Conservation (phyloP, 345 rosid species). For the Citrus unshiu region DNA sequence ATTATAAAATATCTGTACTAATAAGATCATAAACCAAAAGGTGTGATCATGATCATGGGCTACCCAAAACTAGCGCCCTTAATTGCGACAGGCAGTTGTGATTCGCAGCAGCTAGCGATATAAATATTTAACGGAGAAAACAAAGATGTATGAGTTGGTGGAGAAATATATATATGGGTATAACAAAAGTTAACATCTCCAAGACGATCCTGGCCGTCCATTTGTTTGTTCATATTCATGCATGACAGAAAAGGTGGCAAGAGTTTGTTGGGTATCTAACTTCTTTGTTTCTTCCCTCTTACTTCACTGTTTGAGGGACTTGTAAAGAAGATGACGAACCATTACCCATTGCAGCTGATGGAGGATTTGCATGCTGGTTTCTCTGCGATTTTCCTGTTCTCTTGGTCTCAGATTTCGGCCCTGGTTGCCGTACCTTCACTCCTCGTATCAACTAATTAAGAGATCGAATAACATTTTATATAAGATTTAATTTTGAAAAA, state of each 20-base stretch:
- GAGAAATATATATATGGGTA: slow-evolving; percentile 3
- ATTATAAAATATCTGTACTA: too few species aligned
- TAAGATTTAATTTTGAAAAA: not conserved
- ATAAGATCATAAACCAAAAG: too few species aligned
- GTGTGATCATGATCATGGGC: too few species aligned
- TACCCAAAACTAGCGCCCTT: not conserved
- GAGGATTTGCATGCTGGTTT: slow-evolving; percentile 42
- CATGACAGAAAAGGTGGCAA: slow-evolving; percentile 42
- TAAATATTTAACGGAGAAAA: not conserved
- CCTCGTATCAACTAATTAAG: slow-evolving; percentile 77
- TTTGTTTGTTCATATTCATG: slow-evolving; percentile 32
- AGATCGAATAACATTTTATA: not conserved
- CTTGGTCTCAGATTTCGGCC: slow-evolving; percentile 54
- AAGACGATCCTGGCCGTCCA: slow-evolving; percentile 21
- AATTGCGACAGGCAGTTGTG: slow-evolving; percentile 9
- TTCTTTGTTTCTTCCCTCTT: not conserved
- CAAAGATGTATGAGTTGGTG: not conserved
- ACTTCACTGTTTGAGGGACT: slow-evolving; percentile 24
- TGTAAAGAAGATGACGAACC: slow-evolving; percentile 20
- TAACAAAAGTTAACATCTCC: not conserved
- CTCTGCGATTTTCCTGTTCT: slow-evolving; percentile 67
- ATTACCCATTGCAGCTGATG: slow-evolving; percentile 18
- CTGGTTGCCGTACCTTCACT: slow-evolving; percentile 90
- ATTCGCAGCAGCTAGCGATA: not conserved
- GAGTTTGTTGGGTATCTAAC: not conserved